Conservation (phyloP, 202 grass and related monocot species). For the Miscanthus sacchariflorus region DNA sequence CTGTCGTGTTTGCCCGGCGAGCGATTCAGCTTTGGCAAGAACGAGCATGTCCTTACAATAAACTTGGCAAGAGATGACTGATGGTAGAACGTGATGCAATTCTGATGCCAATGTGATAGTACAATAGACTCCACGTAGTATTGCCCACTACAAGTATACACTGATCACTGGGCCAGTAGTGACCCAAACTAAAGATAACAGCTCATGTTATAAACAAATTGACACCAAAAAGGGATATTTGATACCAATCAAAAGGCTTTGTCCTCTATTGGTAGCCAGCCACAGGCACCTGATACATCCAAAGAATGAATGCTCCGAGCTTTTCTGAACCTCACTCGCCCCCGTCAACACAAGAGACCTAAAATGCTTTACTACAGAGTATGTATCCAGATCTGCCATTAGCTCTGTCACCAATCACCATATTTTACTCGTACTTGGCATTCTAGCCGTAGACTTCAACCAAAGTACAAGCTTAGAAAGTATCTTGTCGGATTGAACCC, state of each 20-base stretch:
- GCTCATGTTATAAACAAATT: constrained; percentile 60
- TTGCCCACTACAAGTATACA: constrained; percentile 49
- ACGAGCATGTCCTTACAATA: background rate
- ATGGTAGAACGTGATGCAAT: background rate
- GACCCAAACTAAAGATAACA: constrained; percentile 34
- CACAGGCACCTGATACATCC: constrained; percentile 23
- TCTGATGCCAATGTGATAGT: no score
- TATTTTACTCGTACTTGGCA: constrained; percentile 26
- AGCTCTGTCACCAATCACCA: constrained; percentile 35
- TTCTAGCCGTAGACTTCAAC: constrained; percentile 45
- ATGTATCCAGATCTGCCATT: constrained; percentile 56
- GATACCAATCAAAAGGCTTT: constrained; percentile 20
- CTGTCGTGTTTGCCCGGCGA: background rate
- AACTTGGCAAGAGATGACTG: background rate
- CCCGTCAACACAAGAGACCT: constrained; percentile 38
- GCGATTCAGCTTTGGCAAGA: background rate
- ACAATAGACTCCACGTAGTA: background rate
- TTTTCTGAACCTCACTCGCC: constrained; percentile 29
- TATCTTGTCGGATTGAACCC: constrained; percentile 98
- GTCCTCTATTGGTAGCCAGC: constrained; percentile 6
- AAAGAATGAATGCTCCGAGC: constrained; percentile 36
- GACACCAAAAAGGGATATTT: constrained; percentile 30
- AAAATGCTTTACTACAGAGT: constrained; percentile 43
- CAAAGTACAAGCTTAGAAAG: constrained; percentile 92
- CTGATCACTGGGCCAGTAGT: constrained; percentile 5